These are phyloP conservation scores for Serpula lacrymans DNA, from an alignment of 768 basidiomycete genomes.

Conservation along the genomic window DNA sequence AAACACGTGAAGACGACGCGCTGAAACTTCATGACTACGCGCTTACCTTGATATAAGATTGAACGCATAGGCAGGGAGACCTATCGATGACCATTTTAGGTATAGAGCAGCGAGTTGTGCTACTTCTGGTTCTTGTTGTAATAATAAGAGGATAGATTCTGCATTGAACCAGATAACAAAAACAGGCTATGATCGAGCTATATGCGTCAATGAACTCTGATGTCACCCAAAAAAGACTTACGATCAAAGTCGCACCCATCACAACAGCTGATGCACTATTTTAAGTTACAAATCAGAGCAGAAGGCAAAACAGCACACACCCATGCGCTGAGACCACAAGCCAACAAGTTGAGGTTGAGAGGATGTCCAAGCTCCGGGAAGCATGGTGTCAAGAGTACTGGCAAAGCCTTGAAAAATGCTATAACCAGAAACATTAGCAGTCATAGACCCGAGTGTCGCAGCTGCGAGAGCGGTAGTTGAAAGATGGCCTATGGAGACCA, in stretches of 20 bases:
- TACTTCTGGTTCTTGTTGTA: conserved; percentile 82
- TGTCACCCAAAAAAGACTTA: conserved; percentile 31
- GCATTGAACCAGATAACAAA: conserved; percentile 77
- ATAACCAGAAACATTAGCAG: conserved; percentile 50
- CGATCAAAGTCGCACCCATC: conserved; percentile 54
- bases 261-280: conserved; percentile 49
- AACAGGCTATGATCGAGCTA: conserved; percentile 40
- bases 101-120: conserved; percentile 74
- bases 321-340: conserved; percentile 87
- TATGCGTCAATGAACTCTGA: not conserved
- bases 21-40: not conserved
- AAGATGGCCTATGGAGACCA: conserved; percentile 86
- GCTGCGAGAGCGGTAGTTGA: conserved; percentile 89
- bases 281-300: not conserved
- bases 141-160: conserved; percentile 69
- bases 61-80: conserved; percentile 72
- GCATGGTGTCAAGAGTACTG: conserved; percentile 87
- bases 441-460: conserved; percentile 71
- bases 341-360: conserved; percentile 80
- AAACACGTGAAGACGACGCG: not conserved
- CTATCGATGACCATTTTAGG: conserved; percentile 70
- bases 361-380: conserved; percentile 95
- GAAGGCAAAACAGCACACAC: conserved; percentile 36
- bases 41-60: conserved; percentile 51
- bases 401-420: conserved; percentile 80